Base-by-base conservation (phyloP, 306 rosid genomes). In the Mimosa pudica region DNA sequence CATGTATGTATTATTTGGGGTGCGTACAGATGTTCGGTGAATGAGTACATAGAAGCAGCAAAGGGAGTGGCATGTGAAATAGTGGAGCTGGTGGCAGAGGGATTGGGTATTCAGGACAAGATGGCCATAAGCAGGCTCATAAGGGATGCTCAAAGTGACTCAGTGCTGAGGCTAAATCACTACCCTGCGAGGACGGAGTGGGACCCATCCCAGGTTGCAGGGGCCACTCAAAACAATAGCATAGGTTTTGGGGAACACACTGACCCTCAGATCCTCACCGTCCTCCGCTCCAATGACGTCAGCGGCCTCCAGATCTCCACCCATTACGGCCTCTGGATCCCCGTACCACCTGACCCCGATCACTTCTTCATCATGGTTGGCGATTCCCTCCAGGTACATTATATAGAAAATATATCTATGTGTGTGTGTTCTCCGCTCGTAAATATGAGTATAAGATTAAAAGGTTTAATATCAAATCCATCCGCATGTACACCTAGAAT, bases 161-260 rank as follows among this genome's bases (percentile, higher is more conserved):
- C 99, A 1, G 77, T 95, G 74, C 83, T 95, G 1, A 88, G 99
- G 87, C 80, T 93, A 77, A 95, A 95, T 83, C 94, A 95, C 88
- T 95, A 95, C 80, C 97, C 98, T 35, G 80, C 91, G 1, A 48
- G 79, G 4, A 51, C n/a, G 5, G 64, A 58, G 4, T 12, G 57
- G 5, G 64, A 58, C 64, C 64, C 64, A 2, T 58, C 13, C 12
- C 35, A 20, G 24, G 32, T 4, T 35, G 38, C 1, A 17, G 5
- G 4, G 42, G 42, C 42, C 42, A 38, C 3, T 38, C 54, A 0
- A 70, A 52, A 24, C 7, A 64, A 67, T 2, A 83, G 67, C 64
- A 67, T 95, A 51, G 99, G 98, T 2, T 95, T 95, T 70, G 99
- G 99, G 32, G 99, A 95, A 85, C 99, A 95, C 87, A 91, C 98